These are phyloP conservation scores for Zygoascus ofunaensis DNA, from an alignment of 805 yeast species.

Conservation along the genomic window DNA sequence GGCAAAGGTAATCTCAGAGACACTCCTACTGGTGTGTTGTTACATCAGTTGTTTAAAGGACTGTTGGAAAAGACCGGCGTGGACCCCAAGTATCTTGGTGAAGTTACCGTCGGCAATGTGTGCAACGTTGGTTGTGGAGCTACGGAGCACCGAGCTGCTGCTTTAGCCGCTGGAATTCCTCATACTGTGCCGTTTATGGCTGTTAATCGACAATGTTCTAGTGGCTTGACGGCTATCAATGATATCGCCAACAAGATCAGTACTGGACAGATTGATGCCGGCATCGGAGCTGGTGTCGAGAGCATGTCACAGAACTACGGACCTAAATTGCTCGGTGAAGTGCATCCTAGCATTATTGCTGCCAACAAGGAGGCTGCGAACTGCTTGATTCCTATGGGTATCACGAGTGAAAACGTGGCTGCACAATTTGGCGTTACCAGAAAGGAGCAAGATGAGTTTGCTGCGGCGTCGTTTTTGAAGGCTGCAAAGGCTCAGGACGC, in stretches of 20 bases:
- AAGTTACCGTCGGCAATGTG: conserved; percentile 85
- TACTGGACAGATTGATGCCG: conserved; percentile 82
- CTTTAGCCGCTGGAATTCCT: conserved; percentile 86
- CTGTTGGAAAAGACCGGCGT: conserved; percentile 46
- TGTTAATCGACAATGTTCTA: conserved; percentile 88
- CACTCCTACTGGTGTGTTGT: conserved; percentile 68
- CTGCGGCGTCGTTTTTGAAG: conserved; percentile 77
- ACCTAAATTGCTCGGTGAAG: conserved; percentile 59
- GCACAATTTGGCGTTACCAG: conserved; percentile 55
- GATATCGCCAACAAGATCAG: conserved; percentile 83
- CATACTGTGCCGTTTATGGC: conserved; percentile 69
- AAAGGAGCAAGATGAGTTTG: conserved; percentile 74
- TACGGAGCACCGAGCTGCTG: conserved; percentile 87
- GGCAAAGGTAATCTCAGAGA: conserved; percentile 82
- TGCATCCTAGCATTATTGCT: conserved; percentile 41
- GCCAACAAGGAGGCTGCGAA: conserved; percentile 43
- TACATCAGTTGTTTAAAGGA: conserved; percentile 54
- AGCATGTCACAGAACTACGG: conserved; percentile 88
- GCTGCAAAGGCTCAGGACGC: conserved; percentile 64
- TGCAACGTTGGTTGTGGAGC: conserved; percentile 91
- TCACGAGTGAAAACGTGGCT: conserved; percentile 88
- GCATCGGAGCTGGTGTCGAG: conserved; percentile 89
- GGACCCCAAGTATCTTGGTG: conserved; percentile 59
- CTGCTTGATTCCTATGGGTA: conserved; percentile 94
- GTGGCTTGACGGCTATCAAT: conserved; percentile 84